These are phyloP conservation scores for Neonothopanus nambi DNA, from an alignment of 1,284 basidiomycete species.

Conservation along the genomic window DNA sequence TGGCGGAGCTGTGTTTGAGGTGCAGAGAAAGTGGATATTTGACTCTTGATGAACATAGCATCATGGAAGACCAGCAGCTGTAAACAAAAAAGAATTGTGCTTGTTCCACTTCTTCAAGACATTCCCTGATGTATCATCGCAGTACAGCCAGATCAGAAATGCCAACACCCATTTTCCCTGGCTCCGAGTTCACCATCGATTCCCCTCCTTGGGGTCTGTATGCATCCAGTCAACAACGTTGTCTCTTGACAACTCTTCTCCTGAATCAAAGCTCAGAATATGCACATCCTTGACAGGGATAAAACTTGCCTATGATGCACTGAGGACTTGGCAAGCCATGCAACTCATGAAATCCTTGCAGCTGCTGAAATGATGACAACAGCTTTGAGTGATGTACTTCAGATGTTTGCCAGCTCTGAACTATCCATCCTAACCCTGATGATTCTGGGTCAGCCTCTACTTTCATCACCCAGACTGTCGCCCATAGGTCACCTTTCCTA, in stretches of 20 bases:
- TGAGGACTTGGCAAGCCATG: not conserved
- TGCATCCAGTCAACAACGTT: not conserved
- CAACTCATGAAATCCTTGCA: not conserved
- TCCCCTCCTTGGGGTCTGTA: not conserved
- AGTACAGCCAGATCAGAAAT: conserved; percentile 37
- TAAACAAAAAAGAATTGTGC: conserved; percentile 34
- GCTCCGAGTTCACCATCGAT: conserved; percentile 16
- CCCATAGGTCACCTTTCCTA: not conserved
- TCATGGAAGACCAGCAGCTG: conserved; percentile 28
- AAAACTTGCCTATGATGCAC: not conserved
- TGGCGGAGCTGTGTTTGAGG: conserved; percentile 27
- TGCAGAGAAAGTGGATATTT: conserved; percentile 21
- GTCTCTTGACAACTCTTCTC: not conserved
- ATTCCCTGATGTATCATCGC: conserved; percentile 43
- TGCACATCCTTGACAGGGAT: not conserved
- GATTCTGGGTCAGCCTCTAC: too few species aligned
- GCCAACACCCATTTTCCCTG: conserved; percentile 11
- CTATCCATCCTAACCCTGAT: conserved; percentile 20
- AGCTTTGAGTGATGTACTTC: not conserved
- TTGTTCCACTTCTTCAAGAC: conserved; percentile 44
- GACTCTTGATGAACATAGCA: not conserved
- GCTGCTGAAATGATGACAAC: not conserved
- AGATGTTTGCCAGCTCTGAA: not conserved
- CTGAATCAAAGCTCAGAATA: not conserved
- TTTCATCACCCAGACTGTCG: conserved; percentile 1